Conservation (phyloP, 2,329 filamentous ascomycete species). For the Aspergillus nomiae region DNA sequence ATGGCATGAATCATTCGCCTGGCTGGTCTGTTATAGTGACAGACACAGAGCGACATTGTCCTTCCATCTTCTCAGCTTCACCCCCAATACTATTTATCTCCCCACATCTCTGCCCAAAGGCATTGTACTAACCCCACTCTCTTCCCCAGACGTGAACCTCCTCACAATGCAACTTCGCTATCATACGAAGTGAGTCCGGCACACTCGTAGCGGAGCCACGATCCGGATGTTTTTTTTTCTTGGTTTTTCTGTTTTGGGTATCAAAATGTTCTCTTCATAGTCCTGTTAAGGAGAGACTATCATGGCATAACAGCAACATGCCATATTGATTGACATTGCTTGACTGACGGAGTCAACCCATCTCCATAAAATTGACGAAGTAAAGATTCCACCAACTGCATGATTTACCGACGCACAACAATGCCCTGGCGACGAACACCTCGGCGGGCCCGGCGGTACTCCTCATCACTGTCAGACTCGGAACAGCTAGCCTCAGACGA, state of each 20-base stretch:
- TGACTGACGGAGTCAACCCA: not conserved
- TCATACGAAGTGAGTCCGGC: conserved; percentile 20
- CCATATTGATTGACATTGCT: not conserved
- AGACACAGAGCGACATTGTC: conserved; percentile 8
- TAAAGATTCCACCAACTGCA: not conserved
- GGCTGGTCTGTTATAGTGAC: not conserved
- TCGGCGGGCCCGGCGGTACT: conserved; percentile 39
- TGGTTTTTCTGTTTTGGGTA: conserved; percentile 5
- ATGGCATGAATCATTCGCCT: conserved; percentile 4
- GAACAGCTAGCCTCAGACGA: conserved; percentile 69
- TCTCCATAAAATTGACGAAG: not conserved
- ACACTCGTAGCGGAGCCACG: conserved; percentile 11
- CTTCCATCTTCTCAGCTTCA: not conserved
- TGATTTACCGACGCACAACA: conserved; percentile 40
- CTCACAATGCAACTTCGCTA: not conserved
- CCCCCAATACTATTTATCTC: not conserved
- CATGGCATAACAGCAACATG: conserved; percentile 10
- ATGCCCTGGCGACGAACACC: conserved; percentile 41
- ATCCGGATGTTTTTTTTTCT: conserved; percentile 17
- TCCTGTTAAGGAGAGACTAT: conserved; percentile 21
- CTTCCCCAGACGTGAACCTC: not conserved
- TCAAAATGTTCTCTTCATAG: conserved; percentile 1
- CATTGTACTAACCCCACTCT: not conserved
- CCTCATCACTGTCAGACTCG: conserved; percentile 50
- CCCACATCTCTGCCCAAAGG: not conserved